These are phyloP conservation scores for Ogataea minuta DNA, from an alignment of 805 yeast species.

Conservation along the genomic window DNA sequence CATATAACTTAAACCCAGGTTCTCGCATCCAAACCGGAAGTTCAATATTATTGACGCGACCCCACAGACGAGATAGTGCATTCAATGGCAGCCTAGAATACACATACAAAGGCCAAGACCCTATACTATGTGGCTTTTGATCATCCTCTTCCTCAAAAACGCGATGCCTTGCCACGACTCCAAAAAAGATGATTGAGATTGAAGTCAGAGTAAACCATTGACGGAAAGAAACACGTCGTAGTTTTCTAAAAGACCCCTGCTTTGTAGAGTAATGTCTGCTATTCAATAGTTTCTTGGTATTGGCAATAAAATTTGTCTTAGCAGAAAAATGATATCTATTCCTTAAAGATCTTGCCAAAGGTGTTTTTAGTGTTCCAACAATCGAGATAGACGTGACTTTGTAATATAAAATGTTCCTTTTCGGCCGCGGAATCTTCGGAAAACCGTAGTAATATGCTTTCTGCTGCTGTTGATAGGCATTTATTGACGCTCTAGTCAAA, in stretches of 20 bases:
- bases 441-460: constrained; percentile 38
- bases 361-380: constrained; percentile 24
- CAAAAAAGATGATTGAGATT: constrained; percentile 50
- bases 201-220: constrained; percentile 58
- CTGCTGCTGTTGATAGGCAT: constrained; percentile 20
- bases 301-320: constrained; percentile 23
- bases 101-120: constrained; percentile 86
- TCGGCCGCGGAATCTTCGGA: constrained; percentile 58
- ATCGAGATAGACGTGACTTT: constrained; percentile 25
- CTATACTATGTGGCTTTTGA: constrained; percentile 46
- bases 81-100: constrained; percentile 89
- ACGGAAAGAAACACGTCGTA: constrained; percentile 18
- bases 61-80: constrained; percentile 93
- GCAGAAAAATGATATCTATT: constrained; percentile 6
- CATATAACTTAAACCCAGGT: constrained; percentile 77
- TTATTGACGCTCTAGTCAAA: constrained; percentile 26
- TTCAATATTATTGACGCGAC: constrained; percentile 76
- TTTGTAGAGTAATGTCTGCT: constrained; percentile 14
- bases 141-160: constrained; percentile 20
- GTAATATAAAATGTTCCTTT: constrained; percentile 51
- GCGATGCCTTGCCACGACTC: constrained; percentile 46
- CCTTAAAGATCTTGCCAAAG: constrained; percentile 18
- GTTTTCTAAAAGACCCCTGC: constrained; percentile 6
- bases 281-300: constrained; percentile 27
- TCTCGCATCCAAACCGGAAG: constrained; percentile 86